Conservation (phyloP, 2,329 filamentous ascomycete genomes). For the Drechslera avenae region DNA sequence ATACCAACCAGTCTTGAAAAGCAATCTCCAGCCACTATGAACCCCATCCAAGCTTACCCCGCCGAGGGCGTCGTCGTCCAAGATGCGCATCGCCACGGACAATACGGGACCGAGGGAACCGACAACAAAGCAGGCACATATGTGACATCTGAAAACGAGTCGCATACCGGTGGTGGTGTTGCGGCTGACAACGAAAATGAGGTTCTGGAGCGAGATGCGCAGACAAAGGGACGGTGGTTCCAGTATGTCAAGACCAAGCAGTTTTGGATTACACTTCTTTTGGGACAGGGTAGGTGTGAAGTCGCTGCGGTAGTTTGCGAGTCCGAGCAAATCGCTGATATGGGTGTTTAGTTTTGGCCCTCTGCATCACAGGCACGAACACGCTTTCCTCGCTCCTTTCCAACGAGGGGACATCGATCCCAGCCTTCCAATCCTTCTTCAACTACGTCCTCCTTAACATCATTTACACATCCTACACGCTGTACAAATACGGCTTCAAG, state of each 20-base stretch:
- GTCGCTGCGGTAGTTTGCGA: neutral
- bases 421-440: slow-evolving; percentile 94
- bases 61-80: slow-evolving; percentile 15
- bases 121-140: slow-evolving; percentile 25
- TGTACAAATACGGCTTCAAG: slow-evolving; percentile 78
- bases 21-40: slow-evolving; percentile 9
- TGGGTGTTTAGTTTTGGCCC: slow-evolving; percentile 49
- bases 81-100: slow-evolving; percentile 27
- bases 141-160: slow-evolving; percentile 40
- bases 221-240: slow-evolving; percentile 56
- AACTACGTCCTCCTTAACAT: slow-evolving; percentile 85
- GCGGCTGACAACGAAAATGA: slow-evolving; percentile 23
- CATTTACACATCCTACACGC: slow-evolving; percentile 79
- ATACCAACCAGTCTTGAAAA: neutral
- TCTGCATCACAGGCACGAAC: slow-evolving; percentile 92
- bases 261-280: slow-evolving; percentile 81
- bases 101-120: slow-evolving; percentile 16
- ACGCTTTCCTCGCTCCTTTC: slow-evolving; percentile 82
- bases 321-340: neutral
- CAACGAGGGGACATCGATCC: slow-evolving; percentile 74
- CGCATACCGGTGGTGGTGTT: slow-evolving; percentile 6
- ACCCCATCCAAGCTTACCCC: slow-evolving; percentile 19
- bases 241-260: slow-evolving; percentile 81
- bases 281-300: slow-evolving; percentile 64
- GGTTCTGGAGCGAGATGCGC: slow-evolving; percentile 44